Percentiles rank a stretch among this genome's conserved stretches.
Evolutionary conservation across 1,139 yeast species (phyloP).

Genomic region (Diutina scorzettiae): DNA sequence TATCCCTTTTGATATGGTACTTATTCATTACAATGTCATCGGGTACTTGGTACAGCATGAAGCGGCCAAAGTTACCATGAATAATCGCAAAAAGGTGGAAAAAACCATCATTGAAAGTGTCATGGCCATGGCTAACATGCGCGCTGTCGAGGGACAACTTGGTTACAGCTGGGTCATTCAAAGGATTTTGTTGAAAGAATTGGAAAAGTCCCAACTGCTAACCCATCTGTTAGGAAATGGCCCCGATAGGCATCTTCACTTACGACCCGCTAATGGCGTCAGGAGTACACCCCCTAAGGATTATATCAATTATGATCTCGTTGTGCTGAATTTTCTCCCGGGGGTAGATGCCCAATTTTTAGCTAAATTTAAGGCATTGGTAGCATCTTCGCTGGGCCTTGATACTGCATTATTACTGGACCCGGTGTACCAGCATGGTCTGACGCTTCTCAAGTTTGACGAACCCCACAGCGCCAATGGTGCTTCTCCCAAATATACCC

Average conservation of each 20-base stretch:
- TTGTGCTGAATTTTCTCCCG: not conserved
- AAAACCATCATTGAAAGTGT: too few species aligned
- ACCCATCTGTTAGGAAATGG: too few species aligned
- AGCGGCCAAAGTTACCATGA: too few species aligned
- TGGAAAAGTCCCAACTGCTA: not conserved
- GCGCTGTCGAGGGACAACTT: not conserved
- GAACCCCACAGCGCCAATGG: too few species aligned
- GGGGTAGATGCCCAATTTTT: not conserved
- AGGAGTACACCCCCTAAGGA: not conserved
- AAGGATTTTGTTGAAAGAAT: not conserved
- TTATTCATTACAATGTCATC: too few species aligned
- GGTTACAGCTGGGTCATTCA: not conserved
- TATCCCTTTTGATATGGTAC: too few species aligned
- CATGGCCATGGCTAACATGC: too few species aligned
- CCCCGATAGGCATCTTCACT: too few species aligned
- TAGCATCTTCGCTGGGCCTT: not conserved
- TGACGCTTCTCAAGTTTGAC: not conserved
- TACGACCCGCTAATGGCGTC: not conserved
- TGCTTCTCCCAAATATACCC: too few species aligned
- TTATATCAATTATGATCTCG: slow-evolving; percentile 2
- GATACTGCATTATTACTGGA: not conserved
- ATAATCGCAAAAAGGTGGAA: too few species aligned
- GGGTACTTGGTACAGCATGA: too few species aligned
- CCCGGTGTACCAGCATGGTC: not conserved
- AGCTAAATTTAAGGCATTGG: not conserved